Evolutionary conservation across 345 rosid genomes (phyloP).

Genomic region (Firmiana major): DNA sequence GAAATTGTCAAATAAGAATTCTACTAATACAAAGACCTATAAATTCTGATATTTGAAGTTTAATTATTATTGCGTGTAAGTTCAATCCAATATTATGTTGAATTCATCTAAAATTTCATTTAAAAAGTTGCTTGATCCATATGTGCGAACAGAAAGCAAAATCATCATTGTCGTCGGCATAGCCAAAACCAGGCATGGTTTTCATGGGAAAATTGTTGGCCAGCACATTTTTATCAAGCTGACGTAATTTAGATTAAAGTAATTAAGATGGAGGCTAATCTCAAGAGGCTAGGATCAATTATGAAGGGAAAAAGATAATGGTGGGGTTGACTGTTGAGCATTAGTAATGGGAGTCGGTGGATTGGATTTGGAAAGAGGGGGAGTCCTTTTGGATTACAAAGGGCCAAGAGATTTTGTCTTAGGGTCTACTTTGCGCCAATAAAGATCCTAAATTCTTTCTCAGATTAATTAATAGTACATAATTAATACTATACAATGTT

Average conservation of each 20-base stretch:
- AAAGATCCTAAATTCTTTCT: not conserved
- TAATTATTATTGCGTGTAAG: too few species aligned
- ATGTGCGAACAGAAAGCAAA: not conserved
- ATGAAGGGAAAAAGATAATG: not conserved
- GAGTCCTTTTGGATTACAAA: not conserved
- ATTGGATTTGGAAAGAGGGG: not conserved
- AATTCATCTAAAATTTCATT: not conserved
- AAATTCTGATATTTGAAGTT: too few species aligned
- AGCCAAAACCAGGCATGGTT: not conserved
- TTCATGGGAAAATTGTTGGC: slow-evolving; percentile 14
- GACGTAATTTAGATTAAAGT: not conserved
- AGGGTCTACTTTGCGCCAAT: not conserved
- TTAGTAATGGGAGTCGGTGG: not conserved
- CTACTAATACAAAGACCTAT: too few species aligned
- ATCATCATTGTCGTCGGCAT: not conserved
- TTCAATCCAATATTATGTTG: too few species aligned
- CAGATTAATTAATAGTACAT: too few species aligned
- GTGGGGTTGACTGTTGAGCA: not conserved
- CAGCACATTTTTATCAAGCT: not conserved
- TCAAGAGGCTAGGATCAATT: not conserved
- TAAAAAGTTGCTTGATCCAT: not conserved
- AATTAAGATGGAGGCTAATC: not conserved
- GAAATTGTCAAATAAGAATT: too few species aligned
- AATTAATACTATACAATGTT: not conserved
- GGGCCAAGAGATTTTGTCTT: not conserved